Evolutionary conservation across 371 early-diverging fungal genomes (phyloP).

Genomic region (Mortierella sp.): DNA sequence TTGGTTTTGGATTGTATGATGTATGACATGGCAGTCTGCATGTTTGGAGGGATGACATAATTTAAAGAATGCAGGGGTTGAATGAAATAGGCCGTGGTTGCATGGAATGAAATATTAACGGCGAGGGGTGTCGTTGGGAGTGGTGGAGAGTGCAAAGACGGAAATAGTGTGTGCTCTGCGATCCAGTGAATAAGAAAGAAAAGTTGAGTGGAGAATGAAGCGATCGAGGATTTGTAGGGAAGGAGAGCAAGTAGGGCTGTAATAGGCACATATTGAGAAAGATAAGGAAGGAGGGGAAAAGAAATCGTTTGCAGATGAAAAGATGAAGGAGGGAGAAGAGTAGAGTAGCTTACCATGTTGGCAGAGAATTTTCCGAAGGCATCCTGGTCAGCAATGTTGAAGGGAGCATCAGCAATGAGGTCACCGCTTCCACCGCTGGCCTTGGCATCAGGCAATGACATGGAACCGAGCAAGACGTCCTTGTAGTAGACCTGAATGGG

Average conservation of each 20-base stretch:
- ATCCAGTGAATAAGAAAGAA: slow-evolving; percentile 2
- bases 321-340: no score
- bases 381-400: slow-evolving; percentile 62
- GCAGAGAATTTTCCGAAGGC: slow-evolving; percentile 68
- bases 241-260: background rate
- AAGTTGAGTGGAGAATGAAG: background rate
- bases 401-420: slow-evolving; percentile 60
- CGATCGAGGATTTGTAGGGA: background rate
- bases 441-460: slow-evolving; percentile 64
- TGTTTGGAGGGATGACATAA: slow-evolving; percentile 7
- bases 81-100: background rate
- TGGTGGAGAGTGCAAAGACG: background rate
- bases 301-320: background rate
- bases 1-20: background rate
- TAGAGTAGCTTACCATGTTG: slow-evolving; percentile 63
- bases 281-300: no score
- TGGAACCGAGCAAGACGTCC: slow-evolving; percentile 63
- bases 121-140: background rate
- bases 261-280: background rate
- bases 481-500: slow-evolving; percentile 66
- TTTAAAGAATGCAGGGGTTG: background rate
- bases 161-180: background rate
- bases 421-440: slow-evolving; percentile 67
- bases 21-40: background rate
- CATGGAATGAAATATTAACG: background rate